A percentile compares a stretch with the other conserved stretches of the same genome.
Evolutionary conservation across 495 filamentous ascomycete genomes (phyloP).

Genomic region (Talaromyces stipitatus): DNA sequence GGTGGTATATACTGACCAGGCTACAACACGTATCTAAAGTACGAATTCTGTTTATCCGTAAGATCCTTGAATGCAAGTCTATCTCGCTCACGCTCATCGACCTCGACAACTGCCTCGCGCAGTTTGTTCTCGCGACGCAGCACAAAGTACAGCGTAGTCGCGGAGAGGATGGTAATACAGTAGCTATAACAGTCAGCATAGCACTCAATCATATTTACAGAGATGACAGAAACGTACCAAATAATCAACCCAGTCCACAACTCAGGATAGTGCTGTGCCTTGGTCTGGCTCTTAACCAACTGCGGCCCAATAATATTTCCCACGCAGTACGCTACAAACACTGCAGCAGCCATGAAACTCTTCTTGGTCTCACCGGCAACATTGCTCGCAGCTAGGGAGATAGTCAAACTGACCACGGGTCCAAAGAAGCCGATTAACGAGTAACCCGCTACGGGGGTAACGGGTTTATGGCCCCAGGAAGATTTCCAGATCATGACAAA

Average conservation of each 20-base stretch:
- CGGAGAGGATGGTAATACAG: slow-evolving; percentile 55
- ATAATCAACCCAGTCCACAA: slow-evolving; percentile 65
- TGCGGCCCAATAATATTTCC: slow-evolving; percentile 70
- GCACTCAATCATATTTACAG: not conserved
- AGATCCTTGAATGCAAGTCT: slow-evolving; percentile 63
- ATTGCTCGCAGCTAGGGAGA: slow-evolving; percentile 62
- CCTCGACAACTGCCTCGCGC: slow-evolving; percentile 29
- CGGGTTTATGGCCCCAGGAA: slow-evolving; percentile 54
- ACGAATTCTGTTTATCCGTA: slow-evolving; percentile 69
- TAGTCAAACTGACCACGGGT: slow-evolving; percentile 55
- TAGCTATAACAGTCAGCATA: slow-evolving; percentile 38
- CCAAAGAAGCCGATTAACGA: slow-evolving; percentile 66
- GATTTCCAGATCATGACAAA: slow-evolving; percentile 70
- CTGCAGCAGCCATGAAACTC: slow-evolving; percentile 60
- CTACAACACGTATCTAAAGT: slow-evolving; percentile 66
- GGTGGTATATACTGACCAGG: no score
- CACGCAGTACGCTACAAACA: slow-evolving; percentile 68
- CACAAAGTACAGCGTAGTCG: slow-evolving; percentile 47
- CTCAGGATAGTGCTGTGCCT: slow-evolving; percentile 57
- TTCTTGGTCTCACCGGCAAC: slow-evolving; percentile 76
- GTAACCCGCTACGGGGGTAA: slow-evolving; percentile 59
- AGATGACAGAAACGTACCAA: slow-evolving; percentile 40
- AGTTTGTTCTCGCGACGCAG: slow-evolving; percentile 50
- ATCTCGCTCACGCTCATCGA: slow-evolving; percentile 55
- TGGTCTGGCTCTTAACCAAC: slow-evolving; percentile 54